A percentile compares a stretch with the other conserved stretches of the same genome.
Evolutionary conservation across 2,329 filamentous ascomycete genomes (phyloP).

Genomic region (Neonectria faginata): DNA sequence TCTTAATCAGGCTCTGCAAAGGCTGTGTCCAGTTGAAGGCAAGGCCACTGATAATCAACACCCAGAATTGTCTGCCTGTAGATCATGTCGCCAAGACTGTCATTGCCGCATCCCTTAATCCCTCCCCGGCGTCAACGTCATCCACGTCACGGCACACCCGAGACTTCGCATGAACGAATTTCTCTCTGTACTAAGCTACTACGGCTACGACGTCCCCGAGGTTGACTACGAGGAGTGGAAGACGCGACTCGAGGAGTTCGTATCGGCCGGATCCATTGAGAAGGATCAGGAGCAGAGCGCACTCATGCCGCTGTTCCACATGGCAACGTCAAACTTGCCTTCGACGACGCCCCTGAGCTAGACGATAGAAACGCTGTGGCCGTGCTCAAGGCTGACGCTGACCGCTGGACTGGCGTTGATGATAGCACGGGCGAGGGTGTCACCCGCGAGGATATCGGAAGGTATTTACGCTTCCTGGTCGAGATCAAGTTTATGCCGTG

Average conservation of each 20-base stretch:
- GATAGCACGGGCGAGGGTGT: constrained; percentile 57
- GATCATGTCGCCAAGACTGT: constrained; percentile 84
- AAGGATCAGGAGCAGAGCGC: constrained; percentile 47
- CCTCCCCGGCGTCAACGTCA: constrained; percentile 66
- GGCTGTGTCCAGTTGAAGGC: constrained; percentile 83
- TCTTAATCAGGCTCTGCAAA: constrained; percentile 86
- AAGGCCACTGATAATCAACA: constrained; percentile 83
- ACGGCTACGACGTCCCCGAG: constrained; percentile 79
- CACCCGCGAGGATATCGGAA: constrained; percentile 33
- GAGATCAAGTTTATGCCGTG: constrained; percentile 36
- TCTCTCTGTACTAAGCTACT: constrained; percentile 74
- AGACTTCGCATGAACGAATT: constrained; percentile 83
- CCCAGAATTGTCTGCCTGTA: constrained; percentile 89
- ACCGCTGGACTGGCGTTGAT: constrained; percentile 68
- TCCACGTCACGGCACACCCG: constrained; percentile 84
- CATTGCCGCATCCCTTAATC: constrained; percentile 74
- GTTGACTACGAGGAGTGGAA: constrained; percentile 70
- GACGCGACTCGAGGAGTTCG: constrained; percentile 41
- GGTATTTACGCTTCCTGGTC: constrained; percentile 29
- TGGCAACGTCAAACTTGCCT: constrained; percentile 76
- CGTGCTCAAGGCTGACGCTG: constrained; percentile 71
- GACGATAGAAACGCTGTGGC: constrained; percentile 72
- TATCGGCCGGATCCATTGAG: constrained; percentile 25
- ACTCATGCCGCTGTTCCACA: constrained; percentile 76
- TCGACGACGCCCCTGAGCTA: constrained; percentile 78